phyloP scores from a whole-genome alignment of 345 rosid species.

The Eucalyptus viminalis region DNA sequence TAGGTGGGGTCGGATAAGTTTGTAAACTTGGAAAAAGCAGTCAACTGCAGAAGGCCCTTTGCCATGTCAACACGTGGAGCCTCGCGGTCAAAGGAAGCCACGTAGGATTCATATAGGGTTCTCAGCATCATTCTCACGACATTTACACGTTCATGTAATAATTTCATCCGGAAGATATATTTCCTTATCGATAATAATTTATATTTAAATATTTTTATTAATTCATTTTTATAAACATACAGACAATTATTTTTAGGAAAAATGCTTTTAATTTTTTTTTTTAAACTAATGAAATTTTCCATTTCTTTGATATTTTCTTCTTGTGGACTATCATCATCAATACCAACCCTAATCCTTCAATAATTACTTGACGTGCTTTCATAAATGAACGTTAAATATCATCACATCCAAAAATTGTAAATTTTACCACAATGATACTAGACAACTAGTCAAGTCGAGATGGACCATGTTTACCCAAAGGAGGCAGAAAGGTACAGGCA shows the following conservation, averaged over 20 bases:
- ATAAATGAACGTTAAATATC: background rate
- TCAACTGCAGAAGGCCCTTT: background rate
- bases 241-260: accelerated
- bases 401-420: background rate
- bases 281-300: accelerated
- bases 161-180: too few species aligned
- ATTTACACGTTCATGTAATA: background rate
- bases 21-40: background rate
- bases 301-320: background rate
- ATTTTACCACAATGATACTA: background rate
- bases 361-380: background rate
- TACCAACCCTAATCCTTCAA: background rate
- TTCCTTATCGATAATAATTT: background rate
- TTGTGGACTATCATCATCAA: background rate
- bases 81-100: background rate
- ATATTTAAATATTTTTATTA: too few species aligned
- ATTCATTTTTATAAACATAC: too few species aligned
- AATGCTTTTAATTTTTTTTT: accelerated
- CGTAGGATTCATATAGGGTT: background rate
- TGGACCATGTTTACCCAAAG: background rate
- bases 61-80: background rate
- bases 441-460: background rate
- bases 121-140: background rate
- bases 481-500: background rate
- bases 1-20: too few species aligned